Base-by-base conservation (phyloP, 2,329 filamentous ascomycete species). In the Hymenoscyphus fructigenus region DNA sequence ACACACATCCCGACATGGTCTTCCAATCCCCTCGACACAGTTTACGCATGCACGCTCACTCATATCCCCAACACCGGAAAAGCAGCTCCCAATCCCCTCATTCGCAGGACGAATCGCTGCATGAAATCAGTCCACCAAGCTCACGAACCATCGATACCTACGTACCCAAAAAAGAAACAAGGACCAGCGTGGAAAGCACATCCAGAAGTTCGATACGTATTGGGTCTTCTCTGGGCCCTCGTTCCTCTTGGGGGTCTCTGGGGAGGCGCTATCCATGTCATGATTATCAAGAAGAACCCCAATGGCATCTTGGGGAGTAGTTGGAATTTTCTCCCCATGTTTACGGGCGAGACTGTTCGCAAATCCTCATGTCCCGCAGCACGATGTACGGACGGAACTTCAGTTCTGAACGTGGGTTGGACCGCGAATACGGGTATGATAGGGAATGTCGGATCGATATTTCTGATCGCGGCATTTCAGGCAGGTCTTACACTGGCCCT, bases 11-110 rank as follows among this genome's bases (percentile, higher is more conserved):
- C 71, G 2, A 74, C 70, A 4, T 76, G 74, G 74, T 72, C 69
- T 59, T 73, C 74, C 5, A 75, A 75, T 61, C 74, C 74, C n/a
- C 68, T 76, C 23, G 69, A 73, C 44, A 73, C 73, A 4, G 71
- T 69, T 5, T 65, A 66, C 12, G 69, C 69, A 2, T 73, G 72
- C 55, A 65, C 60, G 20, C 66, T 67, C 32, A 57, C 61, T 2
- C 65, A 68, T 44, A 69, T 65, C 26, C 59, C 59, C 29, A 53
- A 60, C 41, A 60, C 59, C 28, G 38, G 41, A 28, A 47, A 60
- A 28, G 36, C 59, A 32, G 44, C 59, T 38, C 58, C 68, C 15
- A 72, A 63, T 38, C 63, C 47, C 15, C 34, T 68, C 6, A 36
- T 62, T 15, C 57, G 65, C 23, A 58, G 61, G 20, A 63, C 50